Conservation (phyloP, 1,284 basidiomycete species). For the Wolfiporia cocos region DNA sequence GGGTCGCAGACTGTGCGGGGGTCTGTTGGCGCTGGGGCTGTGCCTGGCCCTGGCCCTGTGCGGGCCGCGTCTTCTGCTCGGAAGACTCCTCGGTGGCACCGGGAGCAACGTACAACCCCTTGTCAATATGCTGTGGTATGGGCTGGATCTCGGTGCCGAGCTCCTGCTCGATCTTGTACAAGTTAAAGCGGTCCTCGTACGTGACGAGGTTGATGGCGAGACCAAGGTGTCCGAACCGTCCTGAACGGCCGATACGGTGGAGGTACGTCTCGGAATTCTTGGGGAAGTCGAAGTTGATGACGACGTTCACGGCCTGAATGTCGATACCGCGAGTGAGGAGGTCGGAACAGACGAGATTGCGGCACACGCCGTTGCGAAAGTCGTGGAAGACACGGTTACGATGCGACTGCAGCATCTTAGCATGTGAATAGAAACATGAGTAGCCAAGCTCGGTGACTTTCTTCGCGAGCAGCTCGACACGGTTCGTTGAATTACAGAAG, state of each 20-base stretch:
- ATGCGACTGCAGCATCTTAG: conserved; percentile 98
- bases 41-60: conserved; percentile 13
- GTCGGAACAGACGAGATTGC: conserved; percentile 96
- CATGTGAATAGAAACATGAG: conserved; percentile 99
- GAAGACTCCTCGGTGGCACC: conserved; percentile 42
- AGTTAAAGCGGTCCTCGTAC: conserved; percentile 96
- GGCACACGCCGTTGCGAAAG: conserved; percentile 96
- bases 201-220: conserved; percentile 96
- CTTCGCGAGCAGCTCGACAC: conserved; percentile 97
- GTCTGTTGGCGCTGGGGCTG: too few species aligned
- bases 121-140: conserved; percentile 90
- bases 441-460: conserved; percentile 99
- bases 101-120: conserved; percentile 87
- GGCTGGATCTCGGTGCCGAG: conserved; percentile 97
- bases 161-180: conserved; percentile 98
- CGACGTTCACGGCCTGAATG: conserved; percentile 99
- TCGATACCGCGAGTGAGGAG: conserved; percentile 98
- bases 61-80: conserved; percentile 16
- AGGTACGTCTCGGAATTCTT: conserved; percentile 99
- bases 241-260: conserved; percentile 95
- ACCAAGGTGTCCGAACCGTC: conserved; percentile 95
- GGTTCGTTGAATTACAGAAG: conserved; percentile 99
- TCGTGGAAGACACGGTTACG: conserved; percentile 99
- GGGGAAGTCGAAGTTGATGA: conserved; percentile 99
- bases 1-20: conserved; percentile 8